Conservation (phyloP, 805 yeast genomes). For the Candida gorgasii region DNA sequence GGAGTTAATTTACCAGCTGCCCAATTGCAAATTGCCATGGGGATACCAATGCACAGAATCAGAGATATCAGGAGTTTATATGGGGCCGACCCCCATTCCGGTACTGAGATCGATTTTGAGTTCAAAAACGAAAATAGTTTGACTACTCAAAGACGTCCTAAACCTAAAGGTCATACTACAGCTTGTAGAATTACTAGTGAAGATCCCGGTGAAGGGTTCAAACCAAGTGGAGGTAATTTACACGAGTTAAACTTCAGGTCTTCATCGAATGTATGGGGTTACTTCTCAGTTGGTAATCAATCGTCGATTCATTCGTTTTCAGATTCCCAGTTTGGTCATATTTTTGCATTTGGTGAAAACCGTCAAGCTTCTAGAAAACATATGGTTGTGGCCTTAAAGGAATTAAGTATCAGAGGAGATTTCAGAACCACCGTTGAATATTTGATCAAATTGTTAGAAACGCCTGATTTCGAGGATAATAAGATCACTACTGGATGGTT, state of each 20-base stretch:
- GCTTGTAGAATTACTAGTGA: slow-evolving; percentile 99
- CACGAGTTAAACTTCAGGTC: slow-evolving; percentile 97
- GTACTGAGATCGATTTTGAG: slow-evolving; percentile 88
- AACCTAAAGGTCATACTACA: slow-evolving; percentile 97
- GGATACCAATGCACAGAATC: slow-evolving; percentile 94
- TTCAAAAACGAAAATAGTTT: slow-evolving; percentile 72
- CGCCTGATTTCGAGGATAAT: slow-evolving; percentile 94
- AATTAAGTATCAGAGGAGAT: slow-evolving; percentile 95
- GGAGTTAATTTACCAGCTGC: slow-evolving; percentile 99
- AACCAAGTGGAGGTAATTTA: slow-evolving; percentile 96
- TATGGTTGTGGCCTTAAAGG: slow-evolving; percentile 98
- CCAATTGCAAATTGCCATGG: slow-evolving; percentile 98
- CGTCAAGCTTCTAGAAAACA: slow-evolving; percentile 97
- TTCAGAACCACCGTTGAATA: slow-evolving; percentile 98
- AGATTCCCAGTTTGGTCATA: slow-evolving; percentile 98
- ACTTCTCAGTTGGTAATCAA: slow-evolving; percentile 93
- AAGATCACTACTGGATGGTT: slow-evolving; percentile 99
- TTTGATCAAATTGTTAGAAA: slow-evolving; percentile 89
- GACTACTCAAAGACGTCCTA: slow-evolving; percentile 84
- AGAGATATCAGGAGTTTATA: slow-evolving; percentile 89
- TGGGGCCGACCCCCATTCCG: slow-evolving; percentile 94
- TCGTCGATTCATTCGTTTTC: slow-evolving; percentile 97
- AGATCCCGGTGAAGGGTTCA: slow-evolving; percentile 99
- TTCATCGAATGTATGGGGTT: slow-evolving; percentile 98
- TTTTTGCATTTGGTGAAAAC: slow-evolving; percentile 98